Conservation (phyloP, 2,329 filamentous ascomycete species). For the Remersonia thermophila region DNA sequence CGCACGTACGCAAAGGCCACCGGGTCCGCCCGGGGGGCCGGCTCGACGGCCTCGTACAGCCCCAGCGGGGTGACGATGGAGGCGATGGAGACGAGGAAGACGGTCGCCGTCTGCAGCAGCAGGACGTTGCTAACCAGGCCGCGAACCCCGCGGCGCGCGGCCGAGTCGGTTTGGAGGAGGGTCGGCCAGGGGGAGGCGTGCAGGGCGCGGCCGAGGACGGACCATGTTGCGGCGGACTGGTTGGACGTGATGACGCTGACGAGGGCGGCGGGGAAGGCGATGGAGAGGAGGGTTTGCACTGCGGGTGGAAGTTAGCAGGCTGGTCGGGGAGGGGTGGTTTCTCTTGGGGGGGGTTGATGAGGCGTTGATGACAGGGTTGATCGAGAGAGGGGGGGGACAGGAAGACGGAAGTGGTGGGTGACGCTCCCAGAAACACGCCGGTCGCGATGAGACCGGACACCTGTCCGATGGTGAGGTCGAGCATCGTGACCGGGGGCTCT, state of each 20-base stretch:
- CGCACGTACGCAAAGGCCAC: conserved; percentile 2
- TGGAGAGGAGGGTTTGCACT: conserved; percentile 1
- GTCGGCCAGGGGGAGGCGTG: conserved; percentile 6
- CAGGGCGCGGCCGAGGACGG: conserved; percentile 4
- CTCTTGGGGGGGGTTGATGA: too few relatives aligned
- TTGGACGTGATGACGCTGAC: conserved; percentile 1
- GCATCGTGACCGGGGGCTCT: conserved; percentile 1
- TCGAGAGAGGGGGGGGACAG: too few relatives aligned
- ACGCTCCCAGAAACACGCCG: conserved; percentile 3
- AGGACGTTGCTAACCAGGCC: conserved; percentile 4
- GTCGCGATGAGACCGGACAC: conserved; percentile 5
- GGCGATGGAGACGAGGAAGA: conserved; percentile 2
- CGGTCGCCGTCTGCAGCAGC: conserved; percentile 1
- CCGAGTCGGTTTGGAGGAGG: conserved; percentile 5
- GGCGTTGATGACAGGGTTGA: too few relatives aligned
- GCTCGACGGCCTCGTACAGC: conserved; percentile 4
- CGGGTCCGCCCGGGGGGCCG: background rate
- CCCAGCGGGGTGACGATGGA: conserved; percentile 6
- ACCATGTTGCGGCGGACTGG: conserved; percentile 6
- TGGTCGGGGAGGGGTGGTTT: too few relatives aligned
- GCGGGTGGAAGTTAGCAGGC: background rate
- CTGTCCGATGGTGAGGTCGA: conserved; percentile 1
- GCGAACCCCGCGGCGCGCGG: conserved; percentile 2
- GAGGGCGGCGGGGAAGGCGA: conserved; percentile 4
- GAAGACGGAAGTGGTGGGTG: too few relatives aligned